These are phyloP conservation scores for Candida gorgasii DNA, from an alignment of 805 yeast genomes.

Conservation along the genomic window DNA sequence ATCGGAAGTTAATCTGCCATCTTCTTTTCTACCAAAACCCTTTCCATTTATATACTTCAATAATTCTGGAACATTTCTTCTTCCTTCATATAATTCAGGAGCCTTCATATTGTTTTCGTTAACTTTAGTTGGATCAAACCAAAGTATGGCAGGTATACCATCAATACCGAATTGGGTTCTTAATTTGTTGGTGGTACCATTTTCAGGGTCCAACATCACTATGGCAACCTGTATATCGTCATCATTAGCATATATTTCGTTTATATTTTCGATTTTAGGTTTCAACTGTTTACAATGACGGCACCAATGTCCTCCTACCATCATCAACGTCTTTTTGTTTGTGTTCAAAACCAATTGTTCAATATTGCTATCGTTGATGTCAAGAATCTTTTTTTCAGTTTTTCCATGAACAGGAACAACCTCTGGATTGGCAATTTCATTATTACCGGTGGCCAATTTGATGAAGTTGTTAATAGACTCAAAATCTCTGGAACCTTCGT, in stretches of 20 bases:
- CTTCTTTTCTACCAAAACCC: conserved; percentile 27
- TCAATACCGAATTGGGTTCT: conserved; percentile 42
- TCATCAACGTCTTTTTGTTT: conserved; percentile 40
- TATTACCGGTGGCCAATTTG: conserved; percentile 33
- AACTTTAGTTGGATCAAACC: conserved; percentile 35
- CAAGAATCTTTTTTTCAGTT: conserved; percentile 7
- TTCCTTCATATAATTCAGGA: conserved; percentile 30
- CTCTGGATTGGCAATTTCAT: conserved; percentile 12
- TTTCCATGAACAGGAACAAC: conserved; percentile 4
- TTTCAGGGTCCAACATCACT: conserved; percentile 39
- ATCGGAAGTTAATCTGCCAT: conserved; percentile 30
- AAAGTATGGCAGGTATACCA: conserved; percentile 57
- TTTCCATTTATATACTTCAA: conserved; percentile 29
- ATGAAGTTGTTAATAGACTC: conserved; percentile 55
- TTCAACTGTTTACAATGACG: conserved; percentile 54
- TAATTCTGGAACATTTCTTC: conserved; percentile 21
- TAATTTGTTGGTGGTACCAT: conserved; percentile 44
- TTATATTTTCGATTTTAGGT: conserved; percentile 50
- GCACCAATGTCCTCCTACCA: conserved; percentile 65
- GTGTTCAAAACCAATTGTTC: conserved; percentile 39
- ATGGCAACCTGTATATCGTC: conserved; percentile 17
- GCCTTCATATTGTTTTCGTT: conserved; percentile 16
- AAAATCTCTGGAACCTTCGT: conserved; percentile 53
- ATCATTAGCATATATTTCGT: conserved; percentile 44
- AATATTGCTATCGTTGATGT: conserved; percentile 42